These are phyloP conservation scores for Pelargonium fulgidum DNA, from an alignment of 441 rosid genomes.

Conservation along the genomic window DNA sequence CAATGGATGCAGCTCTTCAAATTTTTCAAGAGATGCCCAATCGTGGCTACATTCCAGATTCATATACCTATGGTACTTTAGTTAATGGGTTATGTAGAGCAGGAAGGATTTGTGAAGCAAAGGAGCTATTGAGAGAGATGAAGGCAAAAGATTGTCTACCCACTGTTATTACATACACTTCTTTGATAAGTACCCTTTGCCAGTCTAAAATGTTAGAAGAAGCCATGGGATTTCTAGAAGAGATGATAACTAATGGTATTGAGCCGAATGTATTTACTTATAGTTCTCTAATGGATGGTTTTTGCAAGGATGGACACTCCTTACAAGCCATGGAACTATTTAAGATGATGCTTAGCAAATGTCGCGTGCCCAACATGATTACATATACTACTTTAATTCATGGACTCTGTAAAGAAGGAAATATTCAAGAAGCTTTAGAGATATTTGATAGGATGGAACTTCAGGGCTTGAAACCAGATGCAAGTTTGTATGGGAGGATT, in stretches of 20 bases:
- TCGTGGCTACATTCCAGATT: constrained; percentile 63
- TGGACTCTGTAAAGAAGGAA: constrained; percentile 71
- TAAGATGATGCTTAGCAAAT: constrained; percentile 51
- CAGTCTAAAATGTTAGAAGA: constrained; percentile 45
- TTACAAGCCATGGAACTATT: constrained; percentile 55
- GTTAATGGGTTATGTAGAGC: constrained; percentile 74
- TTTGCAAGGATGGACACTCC: constrained; percentile 58
- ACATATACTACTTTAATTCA: constrained; percentile 58
- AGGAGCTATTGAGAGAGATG: constrained; percentile 72
- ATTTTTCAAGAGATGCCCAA: constrained; percentile 77
- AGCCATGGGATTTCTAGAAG: constrained; percentile 55
- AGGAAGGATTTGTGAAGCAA: constrained; percentile 58
- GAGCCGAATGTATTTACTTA: constrained; percentile 85
- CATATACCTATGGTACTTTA: constrained; percentile 83
- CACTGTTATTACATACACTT: constrained; percentile 73
- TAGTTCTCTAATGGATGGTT: constrained; percentile 75
- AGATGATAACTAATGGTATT: constrained; percentile 57
- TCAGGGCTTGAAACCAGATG: constrained; percentile 84
- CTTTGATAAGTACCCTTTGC: constrained; percentile 69
- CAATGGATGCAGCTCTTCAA: constrained; percentile 60
- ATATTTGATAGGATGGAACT: constrained; percentile 82
- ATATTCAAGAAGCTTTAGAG: constrained; percentile 55
- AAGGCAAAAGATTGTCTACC: constrained; percentile 58
- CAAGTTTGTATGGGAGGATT: constrained; percentile 70
- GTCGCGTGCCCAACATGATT: constrained; percentile 53